Conservation (phyloP, 352 stramenopile species). For the Phytophthora pisi region DNA sequence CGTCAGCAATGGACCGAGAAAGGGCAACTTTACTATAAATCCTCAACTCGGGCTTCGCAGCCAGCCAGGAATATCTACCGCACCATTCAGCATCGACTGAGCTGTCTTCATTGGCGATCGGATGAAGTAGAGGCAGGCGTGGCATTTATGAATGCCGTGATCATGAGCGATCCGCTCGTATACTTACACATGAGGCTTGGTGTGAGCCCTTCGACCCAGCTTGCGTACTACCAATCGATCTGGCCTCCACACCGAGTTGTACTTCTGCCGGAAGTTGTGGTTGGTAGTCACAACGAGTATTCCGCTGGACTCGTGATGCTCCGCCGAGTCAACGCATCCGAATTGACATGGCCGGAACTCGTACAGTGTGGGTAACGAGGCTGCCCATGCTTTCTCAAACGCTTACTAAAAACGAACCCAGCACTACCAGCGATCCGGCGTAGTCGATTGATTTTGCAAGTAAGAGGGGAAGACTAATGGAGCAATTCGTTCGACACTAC, state of each 20-base stretch:
- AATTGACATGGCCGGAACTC: conserved; percentile 26
- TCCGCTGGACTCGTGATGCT: conserved; percentile 10
- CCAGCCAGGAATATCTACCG: background rate
- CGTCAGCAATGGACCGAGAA: background rate
- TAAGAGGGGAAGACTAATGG: background rate
- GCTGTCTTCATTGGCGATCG: conserved; percentile 10
- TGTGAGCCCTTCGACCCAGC: background rate
- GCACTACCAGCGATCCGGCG: background rate
- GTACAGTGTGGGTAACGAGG: conserved; percentile 1
- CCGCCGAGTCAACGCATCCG: background rate
- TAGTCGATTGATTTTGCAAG: background rate
- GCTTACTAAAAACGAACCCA: background rate
- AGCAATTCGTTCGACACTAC: background rate
- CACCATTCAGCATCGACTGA: conserved; percentile 24
- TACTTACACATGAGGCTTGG: conserved; percentile 10
- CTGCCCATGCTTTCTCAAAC: background rate
- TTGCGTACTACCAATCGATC: conserved; percentile 24
- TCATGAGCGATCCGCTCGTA: conserved; percentile 41
- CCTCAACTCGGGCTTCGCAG: background rate
- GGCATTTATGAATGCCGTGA: conserved; percentile 40
- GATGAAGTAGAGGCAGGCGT: conserved; percentile 23
- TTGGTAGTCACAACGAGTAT: conserved; percentile 14
- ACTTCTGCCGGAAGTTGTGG: conserved; percentile 12
- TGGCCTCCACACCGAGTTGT: conserved; percentile 2
- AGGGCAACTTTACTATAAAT: background rate